phyloP scores from a whole-genome alignment of 352 stramenopile genomes.

The Phytopythium ostracodes region DNA sequence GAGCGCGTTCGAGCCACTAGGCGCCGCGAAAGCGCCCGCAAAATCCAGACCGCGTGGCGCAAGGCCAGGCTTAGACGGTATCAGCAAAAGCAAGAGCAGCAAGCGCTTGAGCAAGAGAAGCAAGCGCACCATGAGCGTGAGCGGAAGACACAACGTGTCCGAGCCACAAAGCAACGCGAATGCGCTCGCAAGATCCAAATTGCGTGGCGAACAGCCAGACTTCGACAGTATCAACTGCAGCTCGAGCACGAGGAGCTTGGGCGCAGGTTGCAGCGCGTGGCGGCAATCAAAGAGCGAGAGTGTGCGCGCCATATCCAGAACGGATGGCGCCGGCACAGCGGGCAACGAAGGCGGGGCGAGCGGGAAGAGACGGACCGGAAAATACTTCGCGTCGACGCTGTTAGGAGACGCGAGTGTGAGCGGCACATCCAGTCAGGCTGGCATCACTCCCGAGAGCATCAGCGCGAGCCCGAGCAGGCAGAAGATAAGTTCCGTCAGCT shows the following conservation, averaged over 20 bases:
- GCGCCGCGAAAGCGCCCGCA: not conserved
- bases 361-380: not conserved
- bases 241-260: not conserved
- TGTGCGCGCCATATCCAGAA: conserved; percentile 9
- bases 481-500: not conserved
- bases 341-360: conserved; percentile 8
- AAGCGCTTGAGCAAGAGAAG: not conserved
- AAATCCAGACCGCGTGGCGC: conserved; percentile 1
- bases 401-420: conserved; percentile 2
- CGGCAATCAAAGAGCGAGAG: not conserved
- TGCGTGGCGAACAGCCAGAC: not conserved
- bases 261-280: not conserved
- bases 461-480: not conserved
- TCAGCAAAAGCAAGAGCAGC: not conserved
- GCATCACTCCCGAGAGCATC: not conserved
- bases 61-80: not conserved
- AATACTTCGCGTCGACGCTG: not conserved
- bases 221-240: not conserved
- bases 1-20: not conserved
- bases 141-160: not conserved
- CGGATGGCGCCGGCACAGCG: conserved; percentile 12
- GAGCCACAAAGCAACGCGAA: not conserved
- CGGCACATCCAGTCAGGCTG: conserved; percentile 5
- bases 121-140: not conserved
- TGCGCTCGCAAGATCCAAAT: not conserved